phyloP scores from a whole-genome alignment of 2,329 filamentous ascomycete genomes.

The Ceratocystis alfenasii region DNA sequence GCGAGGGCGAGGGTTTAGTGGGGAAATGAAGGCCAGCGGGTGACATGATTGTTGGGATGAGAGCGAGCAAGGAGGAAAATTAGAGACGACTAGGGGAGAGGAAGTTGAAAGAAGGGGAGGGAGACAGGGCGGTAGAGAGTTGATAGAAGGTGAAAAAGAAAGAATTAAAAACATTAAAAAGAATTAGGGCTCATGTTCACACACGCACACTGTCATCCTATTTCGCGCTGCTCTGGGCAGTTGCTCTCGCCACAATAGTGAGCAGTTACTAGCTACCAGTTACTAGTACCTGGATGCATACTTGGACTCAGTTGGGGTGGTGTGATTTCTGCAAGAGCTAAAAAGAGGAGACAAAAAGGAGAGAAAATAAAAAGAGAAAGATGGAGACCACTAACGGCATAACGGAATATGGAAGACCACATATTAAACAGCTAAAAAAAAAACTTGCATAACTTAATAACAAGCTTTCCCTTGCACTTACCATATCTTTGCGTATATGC shows the following conservation, averaged over 20 bases:
- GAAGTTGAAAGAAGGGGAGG: background rate
- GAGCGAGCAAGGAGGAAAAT: background rate
- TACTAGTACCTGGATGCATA: no score
- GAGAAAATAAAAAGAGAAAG: background rate
- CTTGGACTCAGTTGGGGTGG: background rate
- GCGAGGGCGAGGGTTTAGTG: conserved; percentile 8
- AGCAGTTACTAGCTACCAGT: background rate
- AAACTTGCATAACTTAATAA: background rate
- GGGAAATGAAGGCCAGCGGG: background rate
- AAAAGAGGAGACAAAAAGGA: background rate
- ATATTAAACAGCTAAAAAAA: background rate
- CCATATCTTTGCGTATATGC: background rate
- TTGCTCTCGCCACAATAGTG: conserved; percentile 8
- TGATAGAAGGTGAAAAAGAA: background rate
- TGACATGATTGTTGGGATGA: background rate
- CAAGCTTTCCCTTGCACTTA: background rate
- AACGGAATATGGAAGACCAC: background rate
- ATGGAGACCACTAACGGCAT: background rate
- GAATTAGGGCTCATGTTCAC: conserved; percentile 1
- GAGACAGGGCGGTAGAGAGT: background rate
- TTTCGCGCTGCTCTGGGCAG: background rate
- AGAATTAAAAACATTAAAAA: background rate
- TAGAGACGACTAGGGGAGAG: background rate
- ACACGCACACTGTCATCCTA: background rate
- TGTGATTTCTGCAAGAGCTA: background rate